Evolutionary conservation across 1,284 basidiomycete genomes (phyloP), one percentile per base, ranked within the genome.

Genomic region (Porogramme epimiltina): DNA sequence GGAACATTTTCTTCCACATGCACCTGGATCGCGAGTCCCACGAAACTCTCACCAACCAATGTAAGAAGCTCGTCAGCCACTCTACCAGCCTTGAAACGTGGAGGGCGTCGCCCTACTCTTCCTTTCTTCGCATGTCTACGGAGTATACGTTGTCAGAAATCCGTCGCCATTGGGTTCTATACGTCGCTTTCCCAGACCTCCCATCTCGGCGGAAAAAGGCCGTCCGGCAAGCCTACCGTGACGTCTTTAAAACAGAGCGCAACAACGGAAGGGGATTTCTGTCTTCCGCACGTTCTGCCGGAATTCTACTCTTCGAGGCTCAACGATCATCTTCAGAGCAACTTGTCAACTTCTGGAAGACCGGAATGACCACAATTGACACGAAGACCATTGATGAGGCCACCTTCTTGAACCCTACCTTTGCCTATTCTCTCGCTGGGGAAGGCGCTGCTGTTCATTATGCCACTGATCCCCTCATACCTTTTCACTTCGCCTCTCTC

Each of bases 1-100:
- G 83, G 83, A 75, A 80, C 45, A 79, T 84, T 19, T 82, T 78
- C 61, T 84, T 77, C 56, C 79, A 85, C 61, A 66, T 84, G 47
- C 70, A 74, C 47, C 59, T 87, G 36, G 77, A 84, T 63, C 58
- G 72, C 33, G 42, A 46, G 0, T 71, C 80, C 0, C 62, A 72
- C 8, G 51, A 63, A 1, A 44, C 73, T n/a, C 66, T 86, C 19
- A 46, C 72, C 2, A 58, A 57, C 0, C 80, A 84, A 37, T 82
- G 75, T 54, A 56, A 64, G 4, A 77, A 72, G 49, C 74, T 86
- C 16, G 49, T 72, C 18, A 57, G 67, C 0, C 42, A 70, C 15
- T 72, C 77, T 0, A 45, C 56, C 20, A 66, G 70, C 50, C 25
- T 78, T 16, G 63, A 73, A 15, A 59, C 66, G 1, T 85, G 83